Evolutionary conservation across 768 basidiomycete genomes (phyloP).

Genomic region (Kwoniella dendrophila): DNA sequence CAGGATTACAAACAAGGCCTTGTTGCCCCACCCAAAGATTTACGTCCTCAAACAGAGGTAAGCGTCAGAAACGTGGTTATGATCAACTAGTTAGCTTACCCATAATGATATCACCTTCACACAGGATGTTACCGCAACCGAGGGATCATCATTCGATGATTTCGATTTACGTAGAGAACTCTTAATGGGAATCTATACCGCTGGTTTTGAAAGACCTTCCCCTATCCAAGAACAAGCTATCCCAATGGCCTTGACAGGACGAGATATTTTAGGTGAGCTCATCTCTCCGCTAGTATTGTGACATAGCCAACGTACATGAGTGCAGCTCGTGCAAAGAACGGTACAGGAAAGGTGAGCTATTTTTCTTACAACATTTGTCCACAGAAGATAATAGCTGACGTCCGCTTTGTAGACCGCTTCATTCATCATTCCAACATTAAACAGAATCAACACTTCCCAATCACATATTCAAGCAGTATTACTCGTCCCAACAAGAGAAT

Average conservation of each 20-base stretch:
- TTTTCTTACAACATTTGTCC: background rate
- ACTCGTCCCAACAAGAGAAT: constrained; percentile 97
- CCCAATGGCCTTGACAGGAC: constrained; percentile 86
- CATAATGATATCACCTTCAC: background rate
- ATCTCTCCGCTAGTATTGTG: background rate
- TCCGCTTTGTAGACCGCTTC: constrained; percentile 77
- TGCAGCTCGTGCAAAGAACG: constrained; percentile 54
- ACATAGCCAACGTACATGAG: background rate
- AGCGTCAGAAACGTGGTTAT: constrained; percentile 12
- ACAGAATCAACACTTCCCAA: constrained; percentile 80
- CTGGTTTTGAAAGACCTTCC: constrained; percentile 86
- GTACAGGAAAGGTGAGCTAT: constrained; percentile 67
- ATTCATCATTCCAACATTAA: constrained; percentile 95
- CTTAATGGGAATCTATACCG: constrained; percentile 99
- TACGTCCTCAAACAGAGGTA: constrained; percentile 87
- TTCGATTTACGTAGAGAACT: constrained; percentile 89
- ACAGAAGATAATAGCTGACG: constrained; percentile 13
- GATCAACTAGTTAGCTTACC: background rate
- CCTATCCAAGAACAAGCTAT: constrained; percentile 99
- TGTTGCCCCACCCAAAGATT: constrained; percentile 83
- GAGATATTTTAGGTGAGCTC: constrained; percentile 66
- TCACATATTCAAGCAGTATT: constrained; percentile 93
- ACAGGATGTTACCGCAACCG: constrained; percentile 85
- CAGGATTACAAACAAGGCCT: constrained; percentile 73
- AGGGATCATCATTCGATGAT: constrained; percentile 94